Percentiles rank a stretch among this genome's conserved stretches.
phyloP scores from a whole-genome alignment of 805 yeast genomes.

The Saturnispora ahearnii region DNA sequence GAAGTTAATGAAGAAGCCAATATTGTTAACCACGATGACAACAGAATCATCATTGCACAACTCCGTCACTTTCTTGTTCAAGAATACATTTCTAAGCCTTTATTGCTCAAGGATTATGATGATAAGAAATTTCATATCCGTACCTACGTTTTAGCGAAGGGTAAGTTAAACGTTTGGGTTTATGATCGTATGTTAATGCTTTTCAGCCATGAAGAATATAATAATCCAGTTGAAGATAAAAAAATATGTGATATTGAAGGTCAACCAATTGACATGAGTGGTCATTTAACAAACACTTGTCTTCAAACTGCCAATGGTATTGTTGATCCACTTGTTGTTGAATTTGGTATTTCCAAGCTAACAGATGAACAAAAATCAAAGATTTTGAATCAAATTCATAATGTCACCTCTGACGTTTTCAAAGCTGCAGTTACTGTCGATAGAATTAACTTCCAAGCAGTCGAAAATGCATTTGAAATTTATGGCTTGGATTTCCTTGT shows the following conservation, averaged over 20 bases:
- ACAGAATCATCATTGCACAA: conserved; percentile 76
- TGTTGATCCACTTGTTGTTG: conserved; percentile 39
- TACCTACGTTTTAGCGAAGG: conserved; percentile 68
- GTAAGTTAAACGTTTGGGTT: conserved; percentile 70
- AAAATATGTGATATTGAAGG: conserved; percentile 23
- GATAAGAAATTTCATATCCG: conserved; percentile 83
- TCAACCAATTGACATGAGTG: conserved; percentile 40
- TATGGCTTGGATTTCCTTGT: conserved; percentile 87
- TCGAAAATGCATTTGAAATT: conserved; percentile 73
- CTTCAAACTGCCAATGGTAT: conserved; percentile 41
- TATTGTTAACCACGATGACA: conserved; percentile 39
- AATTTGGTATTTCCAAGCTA: conserved; percentile 47
- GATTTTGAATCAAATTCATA: conserved; percentile 49
- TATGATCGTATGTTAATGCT: conserved; percentile 72
- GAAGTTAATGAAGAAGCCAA: conserved; percentile 36
- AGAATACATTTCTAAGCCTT: conserved; percentile 62
- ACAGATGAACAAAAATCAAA: conserved; percentile 26
- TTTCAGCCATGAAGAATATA: conserved; percentile 56
- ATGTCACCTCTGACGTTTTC: conserved; percentile 60
- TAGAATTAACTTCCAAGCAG: conserved; percentile 74
- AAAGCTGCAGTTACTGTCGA: conserved; percentile 76
- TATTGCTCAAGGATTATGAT: conserved; percentile 51
- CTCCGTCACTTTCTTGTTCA: conserved; percentile 87
- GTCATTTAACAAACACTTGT: conserved; percentile 93
- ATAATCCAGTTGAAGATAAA: conserved; percentile 21